Percentiles rank a stretch among this genome's conserved stretches.
phyloP scores from a whole-genome alignment of 2,329 filamentous ascomycete genomes.

The Alternaria metachromatica region DNA sequence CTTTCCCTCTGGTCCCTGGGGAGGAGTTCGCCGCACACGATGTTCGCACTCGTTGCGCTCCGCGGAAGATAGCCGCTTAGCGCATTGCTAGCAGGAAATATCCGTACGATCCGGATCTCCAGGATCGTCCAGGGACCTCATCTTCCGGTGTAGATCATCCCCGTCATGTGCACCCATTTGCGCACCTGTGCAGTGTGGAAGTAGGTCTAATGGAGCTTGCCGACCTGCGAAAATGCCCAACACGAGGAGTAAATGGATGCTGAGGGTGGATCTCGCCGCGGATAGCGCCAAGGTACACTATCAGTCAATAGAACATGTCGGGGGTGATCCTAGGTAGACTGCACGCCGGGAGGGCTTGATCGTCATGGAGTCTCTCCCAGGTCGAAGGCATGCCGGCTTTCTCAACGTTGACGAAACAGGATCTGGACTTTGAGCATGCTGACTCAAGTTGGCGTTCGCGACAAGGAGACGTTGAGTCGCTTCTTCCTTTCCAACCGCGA shows the following conservation, averaged over 20 bases:
- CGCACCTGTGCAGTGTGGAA: neutral
- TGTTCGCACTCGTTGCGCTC: constrained; percentile 5
- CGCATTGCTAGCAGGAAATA: constrained; percentile 5
- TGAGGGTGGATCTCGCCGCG: constrained; percentile 1
- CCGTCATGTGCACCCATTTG: constrained; percentile 8
- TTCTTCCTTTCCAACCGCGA: neutral
- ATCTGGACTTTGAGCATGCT: neutral
- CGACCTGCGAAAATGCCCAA: neutral
- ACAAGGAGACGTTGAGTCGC: neutral
- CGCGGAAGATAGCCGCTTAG: constrained; percentile 9
- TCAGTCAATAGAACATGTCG: constrained; percentile 12
- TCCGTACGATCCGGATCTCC: constrained; percentile 14
- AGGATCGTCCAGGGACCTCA: constrained; percentile 15
- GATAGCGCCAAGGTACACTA: constrained; percentile 6
- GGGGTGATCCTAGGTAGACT: constrained; percentile 3
- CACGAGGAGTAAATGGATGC: constrained; percentile 2
- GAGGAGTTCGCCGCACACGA: constrained; percentile 5
- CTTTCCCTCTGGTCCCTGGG: constrained; percentile 3
- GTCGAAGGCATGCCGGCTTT: neutral
- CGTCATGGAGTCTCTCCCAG: neutral
- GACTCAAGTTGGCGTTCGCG: neutral
- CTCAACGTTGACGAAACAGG: neutral
- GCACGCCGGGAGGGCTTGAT: constrained; percentile 2
- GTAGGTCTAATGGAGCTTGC: constrained; percentile 4
- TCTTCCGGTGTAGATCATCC: constrained; percentile 7